Evolutionary conservation across 306 rosid genomes (phyloP), one percentile per base, ranked within the genome.

Genomic region (Oemleria cerasiformis): DNA sequence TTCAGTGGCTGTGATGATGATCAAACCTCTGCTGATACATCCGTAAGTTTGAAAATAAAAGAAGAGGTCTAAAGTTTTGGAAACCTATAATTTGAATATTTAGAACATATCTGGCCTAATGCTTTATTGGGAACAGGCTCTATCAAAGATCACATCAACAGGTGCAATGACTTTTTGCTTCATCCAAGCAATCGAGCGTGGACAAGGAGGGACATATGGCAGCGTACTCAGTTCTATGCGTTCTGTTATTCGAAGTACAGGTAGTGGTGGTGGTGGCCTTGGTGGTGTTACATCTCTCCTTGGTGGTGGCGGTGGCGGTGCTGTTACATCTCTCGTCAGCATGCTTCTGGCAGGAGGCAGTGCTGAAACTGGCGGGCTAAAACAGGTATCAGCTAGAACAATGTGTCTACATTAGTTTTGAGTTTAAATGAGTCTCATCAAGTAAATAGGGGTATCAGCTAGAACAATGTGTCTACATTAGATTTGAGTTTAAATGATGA

Each of bases 141-240:
- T 95, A 19, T 95, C 97, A 19, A 95, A 67, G 87, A 84, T 94
- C 60, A 89, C 97, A 38, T 94, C 99, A 65, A 94, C 99, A 58
- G 99, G 99, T 58, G 99, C 97, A 70, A 91, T 94, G 97, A 94
- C 99, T 17, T 94, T 67, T 82, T 89, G 96, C 87, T 94, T 94
- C 86, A 91, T 94, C 81, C 96, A 91, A 82, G 97, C 99, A 5
- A 73, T 94, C 5, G 99, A 91, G 84, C 91, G 79, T 34, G 99
- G 96, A 65, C 90, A 90, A 6, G 96, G 87, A 17, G 45, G 85
- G 38, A 89, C 97, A 7, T 94, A 94, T 67, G 99, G 99, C 23
- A 86, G 86, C 85, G 85, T 94, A 42, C 96, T 94, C 55, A 84
- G 51, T 78, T 80, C 96, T 20, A 94, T 94, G 97, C 90, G 97